Evolutionary conservation across 129 eudicot species (phyloP).

Genomic region (Ambrosia trifida): DNA sequence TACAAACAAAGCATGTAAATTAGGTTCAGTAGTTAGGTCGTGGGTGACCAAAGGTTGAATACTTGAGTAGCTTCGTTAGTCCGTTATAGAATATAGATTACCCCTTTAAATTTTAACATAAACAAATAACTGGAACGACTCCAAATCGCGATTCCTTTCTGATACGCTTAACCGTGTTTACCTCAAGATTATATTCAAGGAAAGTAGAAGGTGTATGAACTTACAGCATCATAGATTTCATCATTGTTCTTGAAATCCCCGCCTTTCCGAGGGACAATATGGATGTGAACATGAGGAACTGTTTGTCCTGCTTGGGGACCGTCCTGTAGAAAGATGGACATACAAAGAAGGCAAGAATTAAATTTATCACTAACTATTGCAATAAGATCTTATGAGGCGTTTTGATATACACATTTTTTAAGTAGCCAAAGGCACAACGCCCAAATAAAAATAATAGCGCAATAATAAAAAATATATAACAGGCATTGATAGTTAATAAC

Average conservation of each 20-base stretch:
- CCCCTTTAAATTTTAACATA: neutral
- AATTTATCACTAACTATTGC: neutral
- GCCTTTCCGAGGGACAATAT: conserved; percentile 73
- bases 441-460: neutral
- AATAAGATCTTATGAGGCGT: neutral
- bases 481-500: neutral
- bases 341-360: conserved; percentile 1
- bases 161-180: no score
- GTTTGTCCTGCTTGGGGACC: conserved; percentile 96
- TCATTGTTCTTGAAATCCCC: conserved; percentile 93
- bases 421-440: neutral
- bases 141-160: no score
- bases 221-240: conserved; percentile 93
- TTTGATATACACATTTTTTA: neutral
- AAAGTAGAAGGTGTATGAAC: conserved; percentile 15
- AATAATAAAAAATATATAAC: neutral
- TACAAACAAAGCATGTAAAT: neutral
- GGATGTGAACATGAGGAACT: conserved; percentile 90
- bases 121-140: neutral
- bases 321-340: conserved; percentile 45
- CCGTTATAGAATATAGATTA: neutral
- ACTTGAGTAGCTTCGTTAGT: neutral
- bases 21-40: neutral
- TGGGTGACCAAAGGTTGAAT: neutral
- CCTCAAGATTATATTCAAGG: no score